Base-by-base conservation (phyloP, 768 basidiomycete genomes). In the Termitomyces sp. region DNA sequence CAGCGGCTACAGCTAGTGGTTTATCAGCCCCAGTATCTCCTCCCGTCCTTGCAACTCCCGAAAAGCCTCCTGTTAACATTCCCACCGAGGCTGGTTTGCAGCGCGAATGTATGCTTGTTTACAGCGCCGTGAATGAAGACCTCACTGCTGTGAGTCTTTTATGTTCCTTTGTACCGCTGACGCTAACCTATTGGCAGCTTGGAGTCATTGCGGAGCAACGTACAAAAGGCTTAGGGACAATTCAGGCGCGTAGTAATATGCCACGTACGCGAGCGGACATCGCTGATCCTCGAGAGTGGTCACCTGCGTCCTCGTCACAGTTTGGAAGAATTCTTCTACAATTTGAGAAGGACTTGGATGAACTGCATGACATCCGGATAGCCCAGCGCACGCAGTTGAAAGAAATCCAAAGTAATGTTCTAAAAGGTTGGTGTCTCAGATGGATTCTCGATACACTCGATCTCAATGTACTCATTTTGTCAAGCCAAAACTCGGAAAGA, bases 401-500 rank as follows among this genome's bases (percentile, higher is more conserved):
- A 14, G 83, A 86, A 53, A 62, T 90, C 44, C 85, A 86, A 58
- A 84, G 81, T 56, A 79, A 78, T 56, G 74, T 92, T 69, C 75
- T 92, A 4, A 87, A 85, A 74, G 84, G 90, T 86, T 54, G 12
- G 20, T 55, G 22, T 44, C 6, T 6, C 13, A 56, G 13, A 8
- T 36, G 43, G 45, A 14, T 13, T 50, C 30, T 1, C n/a, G 12
- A 20, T 3, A 4, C 13, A 22, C 14, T 58, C 57, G 24, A 58
- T 43, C 40, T 47, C 57, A 33, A 44, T 10, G 8, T 40, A 47
- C 43, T 42, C 65, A 96, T 53, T 30, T 26, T 16, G 5, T 9
- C n/a, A 53, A 36, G 94, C 87, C 42, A 85, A 83, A 51, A 91
- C 90, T 58, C 84, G 90, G 62, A 82, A 82, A 63, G 93, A 94